These are phyloP conservation scores for Botrytis fragariae DNA, from an alignment of 2,329 filamentous ascomycete genomes.

Conservation along the genomic window DNA sequence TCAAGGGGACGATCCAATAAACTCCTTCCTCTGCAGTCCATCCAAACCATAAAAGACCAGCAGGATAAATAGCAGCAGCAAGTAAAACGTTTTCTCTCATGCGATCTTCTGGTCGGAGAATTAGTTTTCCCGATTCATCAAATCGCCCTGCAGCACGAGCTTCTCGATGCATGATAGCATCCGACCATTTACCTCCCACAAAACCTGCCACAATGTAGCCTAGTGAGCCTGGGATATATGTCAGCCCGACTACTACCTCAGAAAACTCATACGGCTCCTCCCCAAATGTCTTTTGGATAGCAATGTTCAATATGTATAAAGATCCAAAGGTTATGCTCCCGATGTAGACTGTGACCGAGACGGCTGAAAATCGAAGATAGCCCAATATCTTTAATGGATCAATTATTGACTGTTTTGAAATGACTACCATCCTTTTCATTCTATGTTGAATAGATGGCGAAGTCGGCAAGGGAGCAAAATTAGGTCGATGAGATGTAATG, in stretches of 20 bases:
- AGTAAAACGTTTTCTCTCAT: conserved; percentile 82
- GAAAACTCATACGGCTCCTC: conserved; percentile 64
- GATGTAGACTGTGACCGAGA: conserved; percentile 72
- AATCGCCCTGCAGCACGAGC: conserved; percentile 68
- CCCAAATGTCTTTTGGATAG: conserved; percentile 68
- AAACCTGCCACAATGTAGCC: conserved; percentile 70
- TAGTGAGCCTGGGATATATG: conserved; percentile 73
- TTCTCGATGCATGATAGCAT: conserved; percentile 75
- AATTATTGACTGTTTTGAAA: conserved; percentile 61
- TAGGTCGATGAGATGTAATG: background rate
- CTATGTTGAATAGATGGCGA: conserved; percentile 58
- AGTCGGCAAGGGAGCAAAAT: conserved; percentile 33
- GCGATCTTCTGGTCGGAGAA: conserved; percentile 74
- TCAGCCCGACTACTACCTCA: conserved; percentile 66
- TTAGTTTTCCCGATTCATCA: conserved; percentile 62
- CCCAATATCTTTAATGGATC: conserved; percentile 70
- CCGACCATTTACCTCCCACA: conserved; percentile 74
- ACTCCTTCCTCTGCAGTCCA: conserved; percentile 67
- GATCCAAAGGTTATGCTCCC: conserved; percentile 72
- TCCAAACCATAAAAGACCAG: conserved; percentile 71
- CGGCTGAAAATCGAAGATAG: conserved; percentile 71
- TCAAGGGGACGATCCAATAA: conserved; percentile 60
- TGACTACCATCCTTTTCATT: conserved; percentile 51
- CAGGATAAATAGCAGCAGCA: conserved; percentile 67
- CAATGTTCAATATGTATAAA: conserved; percentile 76